These are phyloP conservation scores for Pseudocercospora fuligena DNA, from an alignment of 2,329 filamentous ascomycete genomes.

Conservation along the genomic window DNA sequence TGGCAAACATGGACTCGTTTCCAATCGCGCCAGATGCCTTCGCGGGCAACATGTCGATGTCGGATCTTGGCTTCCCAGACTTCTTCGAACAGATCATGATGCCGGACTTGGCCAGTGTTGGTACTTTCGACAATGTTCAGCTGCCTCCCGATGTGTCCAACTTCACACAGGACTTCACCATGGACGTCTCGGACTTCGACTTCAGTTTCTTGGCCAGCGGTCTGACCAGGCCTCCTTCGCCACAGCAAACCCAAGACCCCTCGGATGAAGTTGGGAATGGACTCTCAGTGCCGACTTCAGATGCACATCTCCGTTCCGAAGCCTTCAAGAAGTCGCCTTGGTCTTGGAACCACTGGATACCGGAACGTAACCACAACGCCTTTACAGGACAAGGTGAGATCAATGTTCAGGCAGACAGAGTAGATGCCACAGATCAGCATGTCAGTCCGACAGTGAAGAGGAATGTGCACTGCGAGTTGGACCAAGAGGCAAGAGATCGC, in stretches of 20 bases:
- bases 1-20: conserved; percentile 10
- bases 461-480: conserved; percentile 29
- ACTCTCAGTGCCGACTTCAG: conserved; percentile 14
- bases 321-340: conserved; percentile 33
- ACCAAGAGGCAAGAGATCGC: conserved; percentile 31
- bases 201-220: conserved; percentile 34
- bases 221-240: conserved; percentile 28
- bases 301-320: conserved; percentile 29
- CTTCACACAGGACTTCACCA: conserved; percentile 33
- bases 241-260: conserved; percentile 8
- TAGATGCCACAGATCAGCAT: conserved; percentile 31
- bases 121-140: conserved; percentile 8
- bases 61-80: conserved; percentile 31
- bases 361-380: conserved; percentile 25
- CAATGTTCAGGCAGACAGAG: conserved; percentile 31
- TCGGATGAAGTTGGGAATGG: background rate
- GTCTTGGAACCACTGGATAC: conserved; percentile 38
- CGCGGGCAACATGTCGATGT: background rate
- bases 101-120: conserved; percentile 23
- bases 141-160: conserved; percentile 33
- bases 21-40: conserved; percentile 8
- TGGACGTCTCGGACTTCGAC: conserved; percentile 33
- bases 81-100: conserved; percentile 40
- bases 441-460: conserved; percentile 31
- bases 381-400: conserved; percentile 34